These are phyloP conservation scores for Apiospora aurea DNA, from an alignment of 2,329 filamentous ascomycete genomes.

Conservation along the genomic window DNA sequence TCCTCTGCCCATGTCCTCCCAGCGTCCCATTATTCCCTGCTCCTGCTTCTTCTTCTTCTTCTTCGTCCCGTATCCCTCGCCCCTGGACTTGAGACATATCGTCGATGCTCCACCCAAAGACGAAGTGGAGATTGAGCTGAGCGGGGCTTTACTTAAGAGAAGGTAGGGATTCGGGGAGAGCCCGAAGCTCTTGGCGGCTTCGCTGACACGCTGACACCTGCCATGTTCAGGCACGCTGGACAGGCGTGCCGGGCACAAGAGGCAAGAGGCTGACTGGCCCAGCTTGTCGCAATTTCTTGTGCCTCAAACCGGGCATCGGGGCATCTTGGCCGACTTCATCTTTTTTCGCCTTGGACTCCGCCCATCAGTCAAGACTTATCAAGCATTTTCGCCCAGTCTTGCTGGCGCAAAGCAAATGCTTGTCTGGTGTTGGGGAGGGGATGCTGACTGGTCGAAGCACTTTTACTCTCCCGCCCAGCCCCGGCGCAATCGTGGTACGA, in stretches of 20 bases:
- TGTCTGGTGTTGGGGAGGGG: neutral
- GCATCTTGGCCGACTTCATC: neutral
- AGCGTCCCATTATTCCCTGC: neutral
- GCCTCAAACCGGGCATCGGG: neutral
- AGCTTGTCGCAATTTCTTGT: neutral
- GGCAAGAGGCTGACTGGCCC: neutral
- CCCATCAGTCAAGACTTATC: conserved; percentile 8
- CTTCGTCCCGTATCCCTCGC: too few relatives aligned
- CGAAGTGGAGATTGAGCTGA: neutral
- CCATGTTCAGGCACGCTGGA: neutral
- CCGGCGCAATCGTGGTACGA: neutral
- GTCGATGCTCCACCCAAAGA: neutral
- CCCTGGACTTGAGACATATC: conserved; percentile 1
- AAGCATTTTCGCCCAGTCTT: neutral
- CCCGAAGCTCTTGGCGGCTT: neutral
- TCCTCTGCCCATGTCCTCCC: too few relatives aligned
- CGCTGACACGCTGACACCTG: neutral
- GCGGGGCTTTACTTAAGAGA: too few relatives aligned
- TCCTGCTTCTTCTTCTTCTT: neutral
- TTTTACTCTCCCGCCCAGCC: neutral
- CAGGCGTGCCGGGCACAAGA: neutral
- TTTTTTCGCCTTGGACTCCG: neutral
- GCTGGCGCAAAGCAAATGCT: neutral
- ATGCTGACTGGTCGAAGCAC: neutral
- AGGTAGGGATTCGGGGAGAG: neutral